Evolutionary conservation across 768 basidiomycete species (phyloP).

Genomic region (Sporobolomyces pararoseus): DNA sequence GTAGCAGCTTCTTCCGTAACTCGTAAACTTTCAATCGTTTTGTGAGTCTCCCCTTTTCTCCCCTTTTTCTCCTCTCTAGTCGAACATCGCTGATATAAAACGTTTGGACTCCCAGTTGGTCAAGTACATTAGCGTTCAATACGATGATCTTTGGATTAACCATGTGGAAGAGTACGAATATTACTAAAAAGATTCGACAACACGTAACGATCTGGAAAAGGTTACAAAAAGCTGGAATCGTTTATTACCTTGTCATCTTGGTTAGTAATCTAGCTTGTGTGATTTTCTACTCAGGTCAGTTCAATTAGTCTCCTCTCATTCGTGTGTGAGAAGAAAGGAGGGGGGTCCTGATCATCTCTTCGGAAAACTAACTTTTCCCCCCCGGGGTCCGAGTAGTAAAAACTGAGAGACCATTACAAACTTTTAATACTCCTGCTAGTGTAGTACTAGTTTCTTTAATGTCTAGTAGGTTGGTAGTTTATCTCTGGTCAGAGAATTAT

Average conservation of each 20-base stretch:
- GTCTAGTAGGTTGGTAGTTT: background rate
- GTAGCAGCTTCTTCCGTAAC: background rate
- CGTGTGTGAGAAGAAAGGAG: no score
- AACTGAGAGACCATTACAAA: background rate
- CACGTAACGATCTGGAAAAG: background rate
- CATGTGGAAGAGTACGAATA: background rate
- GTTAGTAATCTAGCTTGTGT: background rate
- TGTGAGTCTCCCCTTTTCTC: background rate
- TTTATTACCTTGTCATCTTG: slow-evolving; percentile 10
- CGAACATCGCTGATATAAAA: background rate
- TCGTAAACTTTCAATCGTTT: background rate
- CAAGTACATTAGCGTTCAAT: background rate
- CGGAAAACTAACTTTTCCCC: background rate
- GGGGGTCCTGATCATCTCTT: background rate
- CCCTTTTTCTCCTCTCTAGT: background rate
- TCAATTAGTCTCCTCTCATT: background rate
- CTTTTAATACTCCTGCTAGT: slow-evolving; percentile 4
- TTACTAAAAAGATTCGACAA: background rate
- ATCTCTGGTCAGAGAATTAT: background rate
- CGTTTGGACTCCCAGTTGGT: background rate
- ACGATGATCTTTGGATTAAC: background rate
- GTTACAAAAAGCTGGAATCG: background rate
- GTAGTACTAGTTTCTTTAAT: slow-evolving; percentile 1
- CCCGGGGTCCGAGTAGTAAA: background rate
- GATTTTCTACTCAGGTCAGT: slow-evolving; percentile 1